These are phyloP conservation scores for Calonectria pauciramosa DNA, from an alignment of 2,329 filamentous ascomycete species.

Conservation along the genomic window DNA sequence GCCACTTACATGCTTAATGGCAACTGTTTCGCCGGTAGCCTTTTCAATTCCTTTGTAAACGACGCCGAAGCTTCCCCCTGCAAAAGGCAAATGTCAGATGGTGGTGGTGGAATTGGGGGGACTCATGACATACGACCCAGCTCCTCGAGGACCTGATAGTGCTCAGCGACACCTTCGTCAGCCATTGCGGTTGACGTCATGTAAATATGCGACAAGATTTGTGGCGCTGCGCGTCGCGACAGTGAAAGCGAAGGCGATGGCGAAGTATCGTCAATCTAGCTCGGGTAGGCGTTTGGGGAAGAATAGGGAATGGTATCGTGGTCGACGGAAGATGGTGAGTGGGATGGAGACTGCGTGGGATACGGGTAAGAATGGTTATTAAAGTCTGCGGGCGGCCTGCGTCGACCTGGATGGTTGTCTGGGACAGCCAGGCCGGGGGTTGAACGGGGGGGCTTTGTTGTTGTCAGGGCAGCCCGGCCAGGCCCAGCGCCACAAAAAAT, in stretches of 20 bases:
- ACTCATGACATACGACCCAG: conserved; percentile 80
- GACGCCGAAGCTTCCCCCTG: conserved; percentile 94
- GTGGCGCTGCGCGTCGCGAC: conserved; percentile 17
- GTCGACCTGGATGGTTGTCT: conserved; percentile 48
- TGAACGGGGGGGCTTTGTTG: background rate
- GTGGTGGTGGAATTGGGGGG: background rate
- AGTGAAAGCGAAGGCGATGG: conserved; percentile 19
- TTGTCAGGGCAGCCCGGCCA: background rate
- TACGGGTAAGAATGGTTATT: conserved; percentile 31
- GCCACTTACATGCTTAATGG: conserved; percentile 89
- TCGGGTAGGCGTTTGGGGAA: background rate
- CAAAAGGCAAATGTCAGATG: conserved; percentile 25
- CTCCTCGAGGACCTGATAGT: conserved; percentile 96
- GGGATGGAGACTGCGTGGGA: background rate
- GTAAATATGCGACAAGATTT: conserved; percentile 32
- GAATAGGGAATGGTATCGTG: background rate
- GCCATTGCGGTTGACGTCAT: conserved; percentile 61
- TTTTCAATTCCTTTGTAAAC: conserved; percentile 98
- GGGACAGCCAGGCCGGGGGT: conserved; percentile 46
- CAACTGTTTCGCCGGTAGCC: conserved; percentile 90
- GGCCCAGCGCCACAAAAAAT: background rate
- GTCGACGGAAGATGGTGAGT: background rate
- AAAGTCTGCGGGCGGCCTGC: conserved; percentile 28
- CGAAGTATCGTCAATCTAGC: conserved; percentile 4
- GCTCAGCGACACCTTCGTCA: conserved; percentile 79